phyloP scores from a whole-genome alignment of 2,329 filamentous ascomycete genomes.

The Botryotinia calthae region DNA sequence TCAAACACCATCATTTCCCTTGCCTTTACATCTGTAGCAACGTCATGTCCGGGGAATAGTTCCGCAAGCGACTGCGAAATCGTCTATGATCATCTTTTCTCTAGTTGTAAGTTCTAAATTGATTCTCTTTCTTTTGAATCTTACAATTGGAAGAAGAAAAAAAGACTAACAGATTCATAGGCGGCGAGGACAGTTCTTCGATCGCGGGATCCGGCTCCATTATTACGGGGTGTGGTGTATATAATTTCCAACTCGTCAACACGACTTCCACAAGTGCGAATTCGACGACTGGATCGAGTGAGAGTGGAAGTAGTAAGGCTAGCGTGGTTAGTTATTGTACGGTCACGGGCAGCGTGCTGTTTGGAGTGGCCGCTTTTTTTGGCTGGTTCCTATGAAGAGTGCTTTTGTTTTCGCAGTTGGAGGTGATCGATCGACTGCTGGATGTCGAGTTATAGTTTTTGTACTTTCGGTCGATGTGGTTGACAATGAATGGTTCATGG shows the following conservation, averaged over 20 bases:
- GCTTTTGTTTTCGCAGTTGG: not conserved
- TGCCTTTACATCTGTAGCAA: not conserved
- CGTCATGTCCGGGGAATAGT: not conserved
- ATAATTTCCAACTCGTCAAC: not conserved
- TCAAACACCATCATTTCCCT: not conserved
- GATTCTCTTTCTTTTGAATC: no score
- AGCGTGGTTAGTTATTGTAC: constrained; percentile 11
- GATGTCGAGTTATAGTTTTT: not conserved
- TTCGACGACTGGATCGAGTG: not conserved
- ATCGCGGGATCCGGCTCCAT: not conserved
- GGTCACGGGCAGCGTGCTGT: not conserved
- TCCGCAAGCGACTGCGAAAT: not conserved
- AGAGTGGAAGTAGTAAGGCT: not conserved
- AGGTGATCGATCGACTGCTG: not conserved
- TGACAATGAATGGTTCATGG: not conserved
- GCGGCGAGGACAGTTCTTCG: not conserved
- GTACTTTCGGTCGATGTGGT: not conserved
- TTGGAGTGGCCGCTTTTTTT: constrained; percentile 3
- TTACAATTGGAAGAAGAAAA: no score
- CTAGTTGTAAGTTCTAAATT: not conserved
- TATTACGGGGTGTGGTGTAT: not conserved
- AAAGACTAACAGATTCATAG: not conserved
- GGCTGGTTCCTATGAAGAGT: constrained; percentile 1
- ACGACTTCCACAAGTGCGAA: not conserved
- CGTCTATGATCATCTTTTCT: not conserved